Conservation (phyloP, 2,329 filamentous ascomycete species). For the Penicillium brasilianum region DNA sequence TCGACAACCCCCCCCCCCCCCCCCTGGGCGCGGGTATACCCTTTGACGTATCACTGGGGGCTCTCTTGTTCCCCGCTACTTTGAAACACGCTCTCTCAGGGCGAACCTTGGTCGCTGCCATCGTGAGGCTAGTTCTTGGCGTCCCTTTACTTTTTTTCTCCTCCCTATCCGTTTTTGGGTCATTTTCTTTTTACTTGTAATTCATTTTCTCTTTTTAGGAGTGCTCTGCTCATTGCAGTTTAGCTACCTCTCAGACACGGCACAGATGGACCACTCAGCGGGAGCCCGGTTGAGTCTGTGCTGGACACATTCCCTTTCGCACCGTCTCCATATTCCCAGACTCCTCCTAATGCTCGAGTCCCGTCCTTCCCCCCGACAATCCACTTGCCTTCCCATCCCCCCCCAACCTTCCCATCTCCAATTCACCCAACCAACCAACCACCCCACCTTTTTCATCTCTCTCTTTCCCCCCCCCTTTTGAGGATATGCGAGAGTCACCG, state of each 20-base stretch:
- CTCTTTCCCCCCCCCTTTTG: conserved; percentile 2
- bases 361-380: background rate
- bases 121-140: conserved; percentile 38
- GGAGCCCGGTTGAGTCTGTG: conserved; percentile 14
- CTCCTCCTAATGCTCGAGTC: too few species aligned
- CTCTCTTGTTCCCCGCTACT: conserved; percentile 38
- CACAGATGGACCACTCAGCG: conserved; percentile 27
- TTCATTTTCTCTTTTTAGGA: conserved; percentile 9
- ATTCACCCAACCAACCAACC: background rate
- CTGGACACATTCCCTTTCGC: conserved; percentile 28
- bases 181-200: conserved; percentile 9
- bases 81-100: conserved; percentile 37
- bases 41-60: conserved; percentile 42
- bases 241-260: conserved; percentile 28
- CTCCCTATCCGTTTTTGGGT: background rate
- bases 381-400: background rate
- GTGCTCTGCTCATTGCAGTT: background rate
- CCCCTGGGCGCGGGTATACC: conserved; percentile 32
- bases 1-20: background rate
- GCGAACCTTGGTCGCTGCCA: conserved; percentile 41
- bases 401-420: background rate
- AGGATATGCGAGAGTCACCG: conserved; percentile 24
- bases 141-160: conserved; percentile 22
- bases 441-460: conserved; percentile 4
- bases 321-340: conserved; percentile 4